Conservation (phyloP, 2,329 filamentous ascomycete genomes). For the Hirsutella minnesotensis region DNA sequence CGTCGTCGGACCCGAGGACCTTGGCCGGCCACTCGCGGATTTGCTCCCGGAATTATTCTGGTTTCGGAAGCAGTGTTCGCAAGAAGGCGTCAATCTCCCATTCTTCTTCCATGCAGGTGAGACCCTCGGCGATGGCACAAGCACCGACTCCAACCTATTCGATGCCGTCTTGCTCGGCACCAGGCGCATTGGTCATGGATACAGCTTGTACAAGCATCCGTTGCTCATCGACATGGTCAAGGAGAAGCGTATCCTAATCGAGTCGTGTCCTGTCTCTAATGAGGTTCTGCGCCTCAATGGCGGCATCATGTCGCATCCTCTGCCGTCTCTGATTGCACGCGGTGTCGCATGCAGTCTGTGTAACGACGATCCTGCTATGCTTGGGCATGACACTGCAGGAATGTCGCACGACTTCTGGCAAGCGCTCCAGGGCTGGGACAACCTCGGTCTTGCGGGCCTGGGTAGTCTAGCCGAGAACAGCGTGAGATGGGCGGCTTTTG, state of each 20-base stretch:
- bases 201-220: conserved; percentile 84
- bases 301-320: conserved; percentile 64
- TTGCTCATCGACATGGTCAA: conserved; percentile 80
- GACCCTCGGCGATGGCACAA: conserved; percentile 62
- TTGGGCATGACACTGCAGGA: conserved; percentile 71
- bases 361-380: conserved; percentile 84
- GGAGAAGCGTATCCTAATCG: conserved; percentile 75
- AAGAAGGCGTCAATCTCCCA: conserved; percentile 69
- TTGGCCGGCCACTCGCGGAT: conserved; percentile 62
- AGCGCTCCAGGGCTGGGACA: conserved; percentile 81
- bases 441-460: conserved; percentile 75
- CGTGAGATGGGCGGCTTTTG: conserved; percentile 78
- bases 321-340: conserved; percentile 73
- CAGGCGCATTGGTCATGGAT: conserved; percentile 79
- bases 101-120: conserved; percentile 97
- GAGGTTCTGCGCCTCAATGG: conserved; percentile 72
- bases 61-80: conserved; percentile 77
- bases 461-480: conserved; percentile 87
- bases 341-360: conserved; percentile 75
- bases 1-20: conserved; percentile 77
- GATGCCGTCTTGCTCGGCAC: conserved; percentile 82
- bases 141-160: conserved; percentile 71
- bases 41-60: conserved; percentile 79
- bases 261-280: conserved; percentile 85
- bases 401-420: conserved; percentile 95